phyloP scores from a whole-genome alignment of 257 asterid species.

The Eustoma russellianum region DNA sequence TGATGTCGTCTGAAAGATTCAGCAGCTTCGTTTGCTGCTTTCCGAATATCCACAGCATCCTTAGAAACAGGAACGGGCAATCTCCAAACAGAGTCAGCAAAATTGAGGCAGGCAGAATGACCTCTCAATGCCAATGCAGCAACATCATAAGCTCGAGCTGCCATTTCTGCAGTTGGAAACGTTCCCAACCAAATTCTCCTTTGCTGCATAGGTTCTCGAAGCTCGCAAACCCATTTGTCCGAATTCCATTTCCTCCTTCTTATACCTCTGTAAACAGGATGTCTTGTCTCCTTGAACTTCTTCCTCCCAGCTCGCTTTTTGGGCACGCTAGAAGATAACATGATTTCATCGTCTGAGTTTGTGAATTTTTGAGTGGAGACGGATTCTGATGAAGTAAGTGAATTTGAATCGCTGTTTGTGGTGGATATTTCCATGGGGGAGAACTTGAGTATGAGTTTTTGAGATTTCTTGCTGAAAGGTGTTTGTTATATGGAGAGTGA shows the following conservation, averaged over 20 bases:
- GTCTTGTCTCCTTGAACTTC: conserved; percentile 31
- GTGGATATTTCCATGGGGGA: not conserved
- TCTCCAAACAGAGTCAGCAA: conserved; percentile 56
- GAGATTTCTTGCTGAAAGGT: not conserved
- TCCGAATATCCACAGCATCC: conserved; percentile 34
- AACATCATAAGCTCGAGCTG: conserved; percentile 71
- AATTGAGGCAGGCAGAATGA: conserved; percentile 41
- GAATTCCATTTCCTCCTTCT: conserved; percentile 24
- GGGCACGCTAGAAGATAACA: conserved; percentile 19
- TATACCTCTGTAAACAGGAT: conserved; percentile 30
- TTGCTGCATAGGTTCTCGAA: conserved; percentile 51
- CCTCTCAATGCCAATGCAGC: conserved; percentile 68
- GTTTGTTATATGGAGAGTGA: not conserved
- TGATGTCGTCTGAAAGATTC: conserved; percentile 29
- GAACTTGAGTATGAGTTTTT: not conserved
- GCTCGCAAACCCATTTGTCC: conserved; percentile 31
- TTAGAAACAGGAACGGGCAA: conserved; percentile 33
- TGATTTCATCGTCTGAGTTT: conserved; percentile 11
- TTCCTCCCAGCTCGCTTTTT: conserved; percentile 27
- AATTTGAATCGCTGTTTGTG: not conserved
- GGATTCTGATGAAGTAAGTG: not conserved
- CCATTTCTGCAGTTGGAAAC: conserved; percentile 75
- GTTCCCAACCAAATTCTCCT: conserved; percentile 73
- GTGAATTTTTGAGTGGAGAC: not conserved
- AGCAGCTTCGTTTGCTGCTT: conserved; percentile 44